A percentile compares a stretch with the other conserved stretches of the same genome.
Conservation (phyloP, 768 basidiomycete species). For the Boletus rufocinnamomeus region DNA sequence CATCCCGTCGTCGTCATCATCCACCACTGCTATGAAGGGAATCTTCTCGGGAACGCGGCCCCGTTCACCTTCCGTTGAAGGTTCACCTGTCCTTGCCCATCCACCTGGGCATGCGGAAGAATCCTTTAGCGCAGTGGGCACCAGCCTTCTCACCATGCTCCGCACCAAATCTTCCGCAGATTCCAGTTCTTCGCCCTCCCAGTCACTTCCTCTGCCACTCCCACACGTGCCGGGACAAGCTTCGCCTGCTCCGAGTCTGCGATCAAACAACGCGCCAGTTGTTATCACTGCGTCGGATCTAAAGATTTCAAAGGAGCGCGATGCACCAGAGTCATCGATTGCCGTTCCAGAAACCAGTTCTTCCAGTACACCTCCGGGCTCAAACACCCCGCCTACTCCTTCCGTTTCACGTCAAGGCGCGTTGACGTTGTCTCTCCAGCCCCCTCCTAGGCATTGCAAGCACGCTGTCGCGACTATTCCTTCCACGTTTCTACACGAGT, state of each 20-base stretch:
- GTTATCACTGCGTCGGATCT: slow-evolving; percentile 33
- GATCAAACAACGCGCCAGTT: slow-evolving; percentile 24
- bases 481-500: slow-evolving; percentile 2
- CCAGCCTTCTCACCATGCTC: slow-evolving; percentile 54
- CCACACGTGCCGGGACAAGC: slow-evolving; percentile 14
- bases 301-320: slow-evolving; percentile 43
- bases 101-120: slow-evolving; percentile 48
- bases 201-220: slow-evolving; percentile 36
- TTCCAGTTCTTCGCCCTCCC: slow-evolving; percentile 25
- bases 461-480: slow-evolving; percentile 6
- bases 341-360: slow-evolving; percentile 11
- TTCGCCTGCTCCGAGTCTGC: slow-evolving; percentile 32
- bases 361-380: slow-evolving; percentile 35
- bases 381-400: slow-evolving; percentile 17
- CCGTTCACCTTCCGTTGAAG: slow-evolving; percentile 41
- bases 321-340: slow-evolving; percentile 25
- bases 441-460: slow-evolving; percentile 36
- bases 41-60: slow-evolving; percentile 27
- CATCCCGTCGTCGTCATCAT: slow-evolving; percentile 19
- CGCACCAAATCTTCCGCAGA: slow-evolving; percentile 42
- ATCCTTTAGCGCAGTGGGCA: slow-evolving; percentile 58
- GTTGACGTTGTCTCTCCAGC: slow-evolving; percentile 35
- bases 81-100: slow-evolving; percentile 38
- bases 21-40: slow-evolving; percentile 22
- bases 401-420: slow-evolving; percentile 35